Evolutionary conservation across 352 stramenopile species (phyloP), one percentile per base, ranked within the genome.

Genomic region (Phytophthora pseudosyringae): DNA sequence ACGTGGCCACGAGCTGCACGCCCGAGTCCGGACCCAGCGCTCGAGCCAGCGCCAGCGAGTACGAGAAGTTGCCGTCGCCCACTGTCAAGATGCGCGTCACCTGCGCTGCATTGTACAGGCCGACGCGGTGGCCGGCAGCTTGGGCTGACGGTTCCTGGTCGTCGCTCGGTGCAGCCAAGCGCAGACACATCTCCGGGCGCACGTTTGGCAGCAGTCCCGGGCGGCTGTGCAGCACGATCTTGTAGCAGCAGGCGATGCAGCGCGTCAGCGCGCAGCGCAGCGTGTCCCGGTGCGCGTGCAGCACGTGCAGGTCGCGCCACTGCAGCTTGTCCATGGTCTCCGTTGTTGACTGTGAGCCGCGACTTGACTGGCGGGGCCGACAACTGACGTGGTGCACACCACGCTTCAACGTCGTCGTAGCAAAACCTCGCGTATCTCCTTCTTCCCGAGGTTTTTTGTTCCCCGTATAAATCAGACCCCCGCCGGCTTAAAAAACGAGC

Each of bases 11-110:
- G 3, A 99, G 53, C 68, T 78, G 58, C 16, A 86, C 75, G 10
- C 51, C 48, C 6, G 64, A 55, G 16, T 66, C 55, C 2, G 39
- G 33, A 33, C 60, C 49, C 35, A 96, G 78, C 38, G 77, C 76
- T 31, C 83, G 76, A 7, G 93, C 86, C 3, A 98, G 72, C 36
- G 93, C 93, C 35, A 98, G 70, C 26, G 94, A 98, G 74, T 97
- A 99, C 3, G 94, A 97, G 58, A 99, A 98, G 81, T 99, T 97
- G 43, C 97, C 97, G 70, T 99, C 97, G 13, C 97, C 97, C 3
- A 99, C 82, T 0, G 93, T 98, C 31, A 98, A 65, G 3, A 98
- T 79, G 15, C 73, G 67, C 59, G 81, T 73, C 13, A 85, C 47
- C 11, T 73, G 46, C 0, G 29, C n/a, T 1, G 76, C 74, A 47